Evolutionary conservation across 2,329 filamentous ascomycete genomes (phyloP), one percentile per base, ranked within the genome.

Genomic region (Beauveria sp.): DNA sequence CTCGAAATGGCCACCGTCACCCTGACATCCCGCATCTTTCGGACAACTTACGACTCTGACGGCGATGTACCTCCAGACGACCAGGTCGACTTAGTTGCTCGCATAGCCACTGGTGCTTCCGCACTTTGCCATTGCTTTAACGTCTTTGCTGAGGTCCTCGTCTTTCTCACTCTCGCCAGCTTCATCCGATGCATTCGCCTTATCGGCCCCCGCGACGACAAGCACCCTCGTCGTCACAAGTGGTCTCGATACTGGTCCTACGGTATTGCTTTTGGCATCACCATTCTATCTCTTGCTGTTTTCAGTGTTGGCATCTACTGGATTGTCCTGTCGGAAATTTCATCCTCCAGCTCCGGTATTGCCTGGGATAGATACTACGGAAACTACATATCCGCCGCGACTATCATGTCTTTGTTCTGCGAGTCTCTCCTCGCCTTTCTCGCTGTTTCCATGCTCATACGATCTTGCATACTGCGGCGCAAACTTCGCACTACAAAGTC

Each of bases 131-230:
- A 26, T 18, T 43, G 34, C 40, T 38, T 59, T 53, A 55, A 61
- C 54, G 4, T 46, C 24, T 20, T 63, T n/a, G 53, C n/a, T 6
- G 53, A 62, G 2, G n/a, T 65, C 16, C 12, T 40, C 46, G 20
- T 65, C 24, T 62, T 62, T 34, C 56, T 64, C 42, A 60, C 65
- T 12, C 52, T 67, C 6, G 59, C 65, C 49, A 60, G 61, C 52
- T 58, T 67, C 5, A 53, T 52, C 20, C 61, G 61, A 6, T 60
- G 54, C 46, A 42, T 66, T 40, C 50, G n/a, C 14, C 45, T 62
- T 4, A 49, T 50, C 45, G 58, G 20, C 16, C 14, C 42, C 34
- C 40, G 28, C 42, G 38, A 40, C 28, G 48, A 34, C 3, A 53
- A 53, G 7, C 34, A 31, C 16, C 26, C 49, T 3, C 45, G 34